Evolutionary conservation across 805 yeast species (phyloP), one percentile per base, ranked within the genome.

Genomic region (Starmerella asiatica): DNA sequence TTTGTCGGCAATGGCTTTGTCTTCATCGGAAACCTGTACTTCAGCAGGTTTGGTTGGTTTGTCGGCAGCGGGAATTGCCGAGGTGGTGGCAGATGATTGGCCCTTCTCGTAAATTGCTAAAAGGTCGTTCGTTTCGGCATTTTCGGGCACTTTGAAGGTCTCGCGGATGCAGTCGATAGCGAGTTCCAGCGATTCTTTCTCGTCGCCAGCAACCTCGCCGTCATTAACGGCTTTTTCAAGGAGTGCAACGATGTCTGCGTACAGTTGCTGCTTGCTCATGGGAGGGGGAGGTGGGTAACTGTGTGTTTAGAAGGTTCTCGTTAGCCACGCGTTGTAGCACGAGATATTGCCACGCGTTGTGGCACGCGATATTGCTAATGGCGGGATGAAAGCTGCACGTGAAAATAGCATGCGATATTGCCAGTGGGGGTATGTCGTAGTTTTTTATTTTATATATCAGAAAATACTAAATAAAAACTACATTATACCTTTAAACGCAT

Each of bases 81-180:
- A n/a, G 29, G 40, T 29, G 17, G 37, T 14, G 29, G 31, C 35
- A 15, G 27, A 21, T 11, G 37, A 28, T 18, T 9, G 1, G 32
- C 45, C 48, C 21, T 23, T 35, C 29, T 41, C 34, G 43, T 50
- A 52, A 15, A 51, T 21, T 7, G 17, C 43, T 17, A 42, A 41
- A 18, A 52, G 46, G 31, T 46, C 42, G 20, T 19, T n/a, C 6
- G 58, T 57, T 34, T 33, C 44, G 15, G 42, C 52, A 24, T 56
- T 54, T 50, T 69, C 68, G 48, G 70, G 67, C 20, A 86, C 75
- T 36, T 68, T 76, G 57, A 79, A 88, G 9, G 93, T 84, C 53
- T 86, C 97, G 19, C 81, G 73, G 42, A 91, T 73, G 65, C 96
- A 84, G 56, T 84, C 94, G 49, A 85, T 71, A 45, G 97, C 97